A percentile compares a stretch with the other conserved stretches of the same genome.
Conservation (phyloP, 129 eudicot genomes). For the Glebionis coronaria region DNA sequence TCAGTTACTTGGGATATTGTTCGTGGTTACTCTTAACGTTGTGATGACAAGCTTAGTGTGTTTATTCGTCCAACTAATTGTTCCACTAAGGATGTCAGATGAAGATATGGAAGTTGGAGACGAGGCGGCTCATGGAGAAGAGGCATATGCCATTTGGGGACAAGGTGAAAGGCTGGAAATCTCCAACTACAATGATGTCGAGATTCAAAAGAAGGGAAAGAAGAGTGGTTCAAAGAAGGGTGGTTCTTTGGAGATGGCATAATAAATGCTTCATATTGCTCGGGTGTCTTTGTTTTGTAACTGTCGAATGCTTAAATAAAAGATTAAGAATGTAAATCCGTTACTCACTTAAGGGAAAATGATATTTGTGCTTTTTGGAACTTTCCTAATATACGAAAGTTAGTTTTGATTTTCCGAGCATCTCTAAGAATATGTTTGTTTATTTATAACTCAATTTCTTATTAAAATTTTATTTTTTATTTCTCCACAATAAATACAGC, state of each 20-base stretch:
- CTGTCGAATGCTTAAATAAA: slow-evolving; percentile 15
- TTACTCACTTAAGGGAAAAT: slow-evolving; percentile 12
- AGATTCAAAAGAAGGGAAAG: slow-evolving; percentile 16
- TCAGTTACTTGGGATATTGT: slow-evolving; percentile 48
- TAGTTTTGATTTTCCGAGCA: no score
- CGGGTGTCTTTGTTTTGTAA: background rate
- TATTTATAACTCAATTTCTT: no score
- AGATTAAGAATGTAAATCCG: slow-evolving; percentile 5
- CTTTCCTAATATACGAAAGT: background rate
- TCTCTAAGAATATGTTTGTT: no score
- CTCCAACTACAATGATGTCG: slow-evolving; percentile 39
- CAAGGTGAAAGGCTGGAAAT: slow-evolving; percentile 60
- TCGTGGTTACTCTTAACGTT: slow-evolving; percentile 38
- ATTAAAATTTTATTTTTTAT: no score
- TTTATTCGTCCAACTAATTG: slow-evolving; percentile 38
- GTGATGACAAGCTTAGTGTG: slow-evolving; percentile 56
- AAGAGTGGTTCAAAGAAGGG: no score
- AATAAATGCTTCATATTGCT: background rate
- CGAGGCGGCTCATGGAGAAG: slow-evolving; percentile 72
- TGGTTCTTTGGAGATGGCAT: slow-evolving; percentile 44
- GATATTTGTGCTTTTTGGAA: background rate
- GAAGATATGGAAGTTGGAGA: slow-evolving; percentile 74
- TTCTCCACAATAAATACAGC: no score
- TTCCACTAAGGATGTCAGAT: slow-evolving; percentile 59
- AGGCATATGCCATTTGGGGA: slow-evolving; percentile 77